Evolutionary conservation across 2,329 filamentous ascomycete genomes (phyloP), one percentile per base, ranked within the genome.

Genomic region (Zasmidium citrigriseum): DNA sequence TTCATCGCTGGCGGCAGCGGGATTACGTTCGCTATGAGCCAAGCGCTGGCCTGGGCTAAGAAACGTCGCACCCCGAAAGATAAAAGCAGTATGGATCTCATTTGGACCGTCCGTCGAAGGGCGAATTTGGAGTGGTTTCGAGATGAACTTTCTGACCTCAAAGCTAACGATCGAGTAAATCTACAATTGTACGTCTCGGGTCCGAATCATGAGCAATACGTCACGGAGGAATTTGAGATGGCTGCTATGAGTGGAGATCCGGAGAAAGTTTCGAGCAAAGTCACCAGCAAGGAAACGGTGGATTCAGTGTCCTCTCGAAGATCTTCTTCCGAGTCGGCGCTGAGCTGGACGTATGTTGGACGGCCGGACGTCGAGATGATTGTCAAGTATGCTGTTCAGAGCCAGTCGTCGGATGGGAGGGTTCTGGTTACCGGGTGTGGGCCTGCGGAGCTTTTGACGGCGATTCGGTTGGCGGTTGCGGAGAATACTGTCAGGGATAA

Each of bases 1-100:
- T 70, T 88, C 1, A 69, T 87, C 4, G 83, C 84, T n/a, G 85
- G 84, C 12, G 83, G 82, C 20, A 86, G 82, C 52, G 86, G 86
- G 1, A 81, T 80, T 16, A 83, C 83, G 0, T 86, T 84, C 61
- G 83, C 80, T 0, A 69, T 85, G 21, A 83, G 84, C 1, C 68
- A 84, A 11, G 82, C 85, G 50, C 72, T 86, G 21, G 72, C 85
- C 2, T 75, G 77, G 61, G 54, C 58, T 2, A 57, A 63, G 44
- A 62, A 54, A 34, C 45, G 46, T 64, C 76, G n/a, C 10, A 61
- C 51, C 72, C 73, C 16, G 67, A 73, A 4, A 78, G 77, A 60
- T 5, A 83, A 80, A 0, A 76, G 81, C 46, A 75, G 77, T 41
- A 72, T 86, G 25, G 79, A 79, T 1, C 84, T 69, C 21, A 56